Evolutionary conservation across 2,329 filamentous ascomycete species (phyloP), one percentile per base, ranked within the genome.

Genomic region (Fusarium sp.): DNA sequence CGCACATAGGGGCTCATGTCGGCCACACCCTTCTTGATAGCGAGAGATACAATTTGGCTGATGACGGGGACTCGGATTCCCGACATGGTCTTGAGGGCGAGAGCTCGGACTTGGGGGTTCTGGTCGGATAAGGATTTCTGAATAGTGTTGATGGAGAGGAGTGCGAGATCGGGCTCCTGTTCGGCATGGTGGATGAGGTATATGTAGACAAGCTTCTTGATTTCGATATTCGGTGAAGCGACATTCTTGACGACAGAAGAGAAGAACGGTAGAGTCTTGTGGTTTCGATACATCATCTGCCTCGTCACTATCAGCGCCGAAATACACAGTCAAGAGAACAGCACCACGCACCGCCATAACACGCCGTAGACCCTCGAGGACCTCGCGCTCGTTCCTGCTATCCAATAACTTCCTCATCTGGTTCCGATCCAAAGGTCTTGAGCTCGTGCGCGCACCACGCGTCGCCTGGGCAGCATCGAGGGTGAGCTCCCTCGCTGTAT

Each of bases 211-310:
- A 99, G 91, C 83, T 98, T 98, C 85, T 98, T 97, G 83, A 98
- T 95, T 79, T 97, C 95, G 78, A 98, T 89, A 78, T 95, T 98
- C 20, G 95, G 93, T 42, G 94, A 98, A 34, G 96, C 96, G 68
- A 98, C 94, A 78, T 98, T 99, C 86, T 99, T 99, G 82, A 99
- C 94, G 62, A 99, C 93, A 30, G 95, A 93, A n/a, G 96, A 97
- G 87, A 99, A 99, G 87, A 96, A 97, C 28, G 94, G 92, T 6
- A 97, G 88, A 66, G 95, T 98, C 76, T 94, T 92, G 81, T 97
- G 94, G 77, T 93, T 91, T 76, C 91, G 91, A 85, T 98, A 98
- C 91, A 98, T 97, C 93, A 98, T 96, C 94, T 98, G 42, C 66
- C 58, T 54, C 56, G 52, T 51, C 24, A 48, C 70, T 55, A 51